Base-by-base conservation (phyloP, 192 early-diverging fungal genomes). In the Dispira simplex region DNA sequence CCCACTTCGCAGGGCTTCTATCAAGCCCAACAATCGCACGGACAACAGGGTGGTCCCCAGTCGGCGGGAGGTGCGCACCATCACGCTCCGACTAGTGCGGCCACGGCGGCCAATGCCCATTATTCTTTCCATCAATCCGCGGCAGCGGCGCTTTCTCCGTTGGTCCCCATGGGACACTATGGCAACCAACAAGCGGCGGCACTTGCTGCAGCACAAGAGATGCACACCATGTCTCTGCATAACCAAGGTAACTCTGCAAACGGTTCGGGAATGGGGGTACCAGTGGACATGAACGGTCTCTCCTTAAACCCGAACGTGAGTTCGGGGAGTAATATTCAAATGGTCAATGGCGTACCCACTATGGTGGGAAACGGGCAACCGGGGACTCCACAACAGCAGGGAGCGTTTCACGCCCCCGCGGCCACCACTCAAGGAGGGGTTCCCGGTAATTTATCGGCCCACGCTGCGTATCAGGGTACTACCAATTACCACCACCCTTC, bases 1-100 rank as follows among this genome's bases (percentile, higher is more conserved):
- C 43, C 58, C 32, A 43, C 58, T 44, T 12, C 58, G 13, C 58
- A 57, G 55, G 55, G 26, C 14, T 60, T 27, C 58, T 27, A 60
- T 4, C 58, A 14, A 21, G 16, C 13, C 54, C 54, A 21, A 21
- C 16, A 28, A 21, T 14, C 25, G 25, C 23, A 26, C 25, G 20
- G 18, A 21, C 11, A 28, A 21, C 54, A 26, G 12, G 21, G 28
- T 27, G 13, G 49, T 9, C 21, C 25, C 12, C 20, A 14, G 12
- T 25, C 54, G 25, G 54, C 54, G 25, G 12, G 54, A 12, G 3
- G 18, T 14, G 12, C 5, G 6, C 58, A 28, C 58, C 58, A 27
- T 14, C 18, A 10, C 58, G 4, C 26, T 8, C 43, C 21, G 18
- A 12, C 3, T 44, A 16, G 32, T 14, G 23, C 54, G 16, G 16